phyloP scores from a whole-genome alignment of 176 grass and related monocot species.

The Neostapfia colusana region DNA sequence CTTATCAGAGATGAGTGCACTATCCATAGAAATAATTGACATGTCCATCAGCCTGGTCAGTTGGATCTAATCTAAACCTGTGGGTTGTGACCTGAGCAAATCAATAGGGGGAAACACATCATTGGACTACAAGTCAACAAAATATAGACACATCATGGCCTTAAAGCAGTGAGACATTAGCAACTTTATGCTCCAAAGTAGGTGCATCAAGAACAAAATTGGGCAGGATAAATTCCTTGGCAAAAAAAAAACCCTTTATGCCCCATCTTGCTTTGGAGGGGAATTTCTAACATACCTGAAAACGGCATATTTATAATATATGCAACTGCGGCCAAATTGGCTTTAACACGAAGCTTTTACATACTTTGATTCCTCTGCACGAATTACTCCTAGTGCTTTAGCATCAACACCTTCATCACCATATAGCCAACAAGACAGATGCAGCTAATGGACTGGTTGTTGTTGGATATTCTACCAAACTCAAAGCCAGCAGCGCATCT shows the following conservation, averaged over 20 bases:
- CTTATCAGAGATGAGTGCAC: slow-evolving; percentile 11
- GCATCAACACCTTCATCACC: neutral
- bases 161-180: slow-evolving; percentile 46
- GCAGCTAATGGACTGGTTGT: slow-evolving; percentile 17
- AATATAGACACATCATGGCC: slow-evolving; percentile 39
- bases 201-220: slow-evolving; percentile 36
- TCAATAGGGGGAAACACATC: slow-evolving; percentile 21
- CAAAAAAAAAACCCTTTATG: slow-evolving; percentile 26
- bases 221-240: slow-evolving; percentile 47
- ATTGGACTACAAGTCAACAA: slow-evolving; percentile 46
- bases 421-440: slow-evolving; percentile 24
- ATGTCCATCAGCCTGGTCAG: slow-evolving; percentile 1
- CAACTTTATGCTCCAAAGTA: slow-evolving; percentile 41
- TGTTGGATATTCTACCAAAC: slow-evolving; percentile 41
- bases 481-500: slow-evolving; percentile 30
- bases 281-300: slow-evolving; percentile 43
- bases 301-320: slow-evolving; percentile 32
- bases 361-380: slow-evolving; percentile 3
- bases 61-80: slow-evolving; percentile 33
- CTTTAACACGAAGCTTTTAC: slow-evolving; percentile 30
- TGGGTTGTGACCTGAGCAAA: slow-evolving; percentile 26
- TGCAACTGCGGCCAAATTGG: slow-evolving; percentile 19
- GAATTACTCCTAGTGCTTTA: slow-evolving; percentile 17
- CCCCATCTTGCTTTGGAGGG: slow-evolving; percentile 30
- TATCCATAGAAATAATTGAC: slow-evolving; percentile 11